phyloP scores from a whole-genome alignment of 257 asterid species.

The Jasminum sambac region DNA sequence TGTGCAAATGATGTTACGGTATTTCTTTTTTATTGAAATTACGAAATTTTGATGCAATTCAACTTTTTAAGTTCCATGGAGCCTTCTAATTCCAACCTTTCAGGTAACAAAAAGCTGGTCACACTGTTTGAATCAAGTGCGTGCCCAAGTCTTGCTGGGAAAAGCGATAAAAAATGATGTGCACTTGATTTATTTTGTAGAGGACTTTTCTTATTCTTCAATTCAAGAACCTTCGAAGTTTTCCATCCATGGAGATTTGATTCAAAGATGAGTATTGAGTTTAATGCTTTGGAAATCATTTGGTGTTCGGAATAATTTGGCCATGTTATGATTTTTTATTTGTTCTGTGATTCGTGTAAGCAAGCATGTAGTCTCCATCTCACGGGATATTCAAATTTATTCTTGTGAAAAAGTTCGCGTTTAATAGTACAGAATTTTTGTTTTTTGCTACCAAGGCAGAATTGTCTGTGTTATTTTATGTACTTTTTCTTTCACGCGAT shows the following conservation, averaged over 20 bases:
- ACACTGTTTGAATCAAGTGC: not conserved
- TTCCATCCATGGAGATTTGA: not conserved
- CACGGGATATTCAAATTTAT: not conserved
- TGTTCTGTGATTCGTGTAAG: not conserved
- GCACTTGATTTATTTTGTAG: not conserved
- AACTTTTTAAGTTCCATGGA: not conserved
- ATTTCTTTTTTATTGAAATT: not conserved
- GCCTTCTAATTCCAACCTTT: not conserved
- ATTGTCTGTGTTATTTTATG: not conserved
- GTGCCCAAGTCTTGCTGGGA: not conserved
- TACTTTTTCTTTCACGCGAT: not conserved
- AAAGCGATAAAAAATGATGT: not conserved
- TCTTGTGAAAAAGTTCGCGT: not conserved
- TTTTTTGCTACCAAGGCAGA: not conserved
- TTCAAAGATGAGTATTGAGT: not conserved
- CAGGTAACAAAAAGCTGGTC: not conserved
- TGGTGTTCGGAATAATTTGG: not conserved
- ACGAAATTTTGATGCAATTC: not conserved
- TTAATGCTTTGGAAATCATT: not conserved
- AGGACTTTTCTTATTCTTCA: not conserved
- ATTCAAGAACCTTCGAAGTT: not conserved
- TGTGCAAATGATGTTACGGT: not conserved
- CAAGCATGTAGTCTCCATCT: not conserved
- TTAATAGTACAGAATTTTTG: not conserved
- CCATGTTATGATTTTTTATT: not conserved